These are phyloP conservation scores for Ophiosphaerella korrae DNA, from an alignment of 2,329 filamentous ascomycete species.

Conservation along the genomic window DNA sequence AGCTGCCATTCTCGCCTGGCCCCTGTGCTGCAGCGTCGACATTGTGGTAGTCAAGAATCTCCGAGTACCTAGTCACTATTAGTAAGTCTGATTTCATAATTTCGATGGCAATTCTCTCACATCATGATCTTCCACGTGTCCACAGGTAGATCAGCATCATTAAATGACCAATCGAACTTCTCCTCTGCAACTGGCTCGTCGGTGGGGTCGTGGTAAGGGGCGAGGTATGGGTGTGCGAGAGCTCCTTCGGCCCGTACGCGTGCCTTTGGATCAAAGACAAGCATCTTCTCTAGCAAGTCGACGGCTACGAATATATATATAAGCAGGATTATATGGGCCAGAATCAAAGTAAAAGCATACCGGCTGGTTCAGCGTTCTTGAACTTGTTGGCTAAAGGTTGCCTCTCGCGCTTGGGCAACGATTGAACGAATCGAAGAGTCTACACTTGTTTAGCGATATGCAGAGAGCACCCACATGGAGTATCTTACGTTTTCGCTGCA, in stretches of 20 bases:
- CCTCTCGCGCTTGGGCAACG: conserved; percentile 90
- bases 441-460: conserved; percentile 47
- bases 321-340: not conserved
- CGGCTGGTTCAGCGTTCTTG: conserved; percentile 86
- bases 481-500: conserved; percentile 89
- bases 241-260: conserved; percentile 86
- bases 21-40: conserved; percentile 68
- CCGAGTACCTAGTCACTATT: conserved; percentile 76
- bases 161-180: conserved; percentile 99
- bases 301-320: conserved; percentile 64
- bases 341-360: conserved; percentile 55
- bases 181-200: conserved; percentile 95
- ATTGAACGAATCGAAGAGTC: conserved; percentile 97
- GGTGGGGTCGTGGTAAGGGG: conserved; percentile 95
- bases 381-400: conserved; percentile 88
- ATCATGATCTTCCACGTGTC: conserved; percentile 99
- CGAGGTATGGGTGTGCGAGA: conserved; percentile 88
- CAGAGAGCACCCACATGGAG: not conserved
- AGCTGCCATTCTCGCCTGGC: conserved; percentile 41
- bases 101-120: conserved; percentile 56
- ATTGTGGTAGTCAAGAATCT: conserved; percentile 98
- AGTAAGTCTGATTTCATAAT: conserved; percentile 6
- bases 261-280: conserved; percentile 98
- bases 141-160: conserved; percentile 94
- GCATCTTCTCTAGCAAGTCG: conserved; percentile 92